phyloP scores from a whole-genome alignment of 345 rosid genomes.

The Theobroma cacao region DNA sequence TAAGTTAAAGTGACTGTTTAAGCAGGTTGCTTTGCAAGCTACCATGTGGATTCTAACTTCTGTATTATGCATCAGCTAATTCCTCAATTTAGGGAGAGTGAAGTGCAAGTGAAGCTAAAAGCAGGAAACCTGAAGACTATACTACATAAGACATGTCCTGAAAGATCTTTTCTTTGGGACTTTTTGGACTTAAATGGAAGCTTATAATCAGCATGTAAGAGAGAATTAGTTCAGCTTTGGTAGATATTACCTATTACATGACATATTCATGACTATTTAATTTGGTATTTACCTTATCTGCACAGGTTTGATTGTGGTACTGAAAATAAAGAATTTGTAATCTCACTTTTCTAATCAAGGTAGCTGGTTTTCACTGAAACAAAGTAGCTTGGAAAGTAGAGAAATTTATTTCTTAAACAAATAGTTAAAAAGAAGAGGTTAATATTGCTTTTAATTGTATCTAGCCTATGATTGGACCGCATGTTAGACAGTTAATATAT shows the following conservation, averaged over 20 bases:
- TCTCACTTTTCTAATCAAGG: background rate
- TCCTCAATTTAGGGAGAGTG: conserved; percentile 31
- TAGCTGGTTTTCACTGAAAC: too few relatives aligned
- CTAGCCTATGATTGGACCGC: too few relatives aligned
- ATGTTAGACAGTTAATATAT: too few relatives aligned
- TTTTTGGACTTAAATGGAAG: conserved; percentile 7
- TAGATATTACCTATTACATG: background rate
- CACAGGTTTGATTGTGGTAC: background rate
- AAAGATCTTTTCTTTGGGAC: conserved; percentile 47
- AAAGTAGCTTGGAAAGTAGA: too few relatives aligned
- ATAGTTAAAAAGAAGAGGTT: too few relatives aligned
- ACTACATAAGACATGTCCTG: conserved; percentile 36
- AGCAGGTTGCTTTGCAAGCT: background rate
- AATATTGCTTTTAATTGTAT: too few relatives aligned
- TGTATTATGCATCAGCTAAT: conserved; percentile 44
- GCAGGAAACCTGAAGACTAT: conserved; percentile 29
- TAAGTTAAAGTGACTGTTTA: background rate
- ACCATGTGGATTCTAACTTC: conserved; percentile 1
- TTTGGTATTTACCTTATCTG: background rate
- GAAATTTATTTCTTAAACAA: too few relatives aligned
- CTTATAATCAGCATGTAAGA: background rate
- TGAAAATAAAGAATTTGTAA: background rate
- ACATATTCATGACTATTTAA: background rate
- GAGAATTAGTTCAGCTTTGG: background rate
- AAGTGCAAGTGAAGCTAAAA: conserved; percentile 42